Evolutionary conservation across 148 eudicot species (phyloP), one percentile per base, ranked within the genome.

Genomic region (Nepenthes mirabilis): DNA sequence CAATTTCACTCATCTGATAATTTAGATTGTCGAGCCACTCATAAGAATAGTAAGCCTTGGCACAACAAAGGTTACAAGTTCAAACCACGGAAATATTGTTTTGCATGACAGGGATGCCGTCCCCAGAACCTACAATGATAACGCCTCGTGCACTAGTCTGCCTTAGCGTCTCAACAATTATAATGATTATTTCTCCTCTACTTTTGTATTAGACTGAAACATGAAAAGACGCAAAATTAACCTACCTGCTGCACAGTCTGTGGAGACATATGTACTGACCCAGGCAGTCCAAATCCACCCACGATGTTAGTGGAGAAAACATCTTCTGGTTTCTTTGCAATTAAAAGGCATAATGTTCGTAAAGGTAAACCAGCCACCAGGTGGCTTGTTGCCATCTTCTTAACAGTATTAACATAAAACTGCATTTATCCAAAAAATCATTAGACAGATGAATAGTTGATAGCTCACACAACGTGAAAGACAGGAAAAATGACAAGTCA

Each of bases 281-380:
- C 64, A 55, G 66, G 72, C 52, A 64, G 51, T 32, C 69, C 69
- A 58, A 58, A 52, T 40, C 52, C 34, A 62, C 62, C 68, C 54
- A 59, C 32, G 33, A 37, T 58, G 61, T 53, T 71, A 34, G 49
- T 61, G 54, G 67, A 61, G 65, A 78, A 78, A 53, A 78, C 75
- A 52, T 70, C 82, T 61, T 65, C 79, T 11, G 79, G 82, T 45
- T 60, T 68, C 72, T 65, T 75, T 12, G 76, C 82, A 59, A 78
- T 72, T n/a, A 78, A 43, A 55, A 78, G 79, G 74, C 79, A 78
- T 62, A 78, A 62, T 49, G 82, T 78, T 59, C 82, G 72, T 71
- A 78, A 65, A 59, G 82, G 76, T 36, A 73, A 70, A 13, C 78
- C 82, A 47, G 67, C 57, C 33, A 63, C 69, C 59, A 74, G 58